These are phyloP conservation scores for Globisporangium alternatum DNA, from an alignment of 352 stramenopile species.

Conservation along the genomic window DNA sequence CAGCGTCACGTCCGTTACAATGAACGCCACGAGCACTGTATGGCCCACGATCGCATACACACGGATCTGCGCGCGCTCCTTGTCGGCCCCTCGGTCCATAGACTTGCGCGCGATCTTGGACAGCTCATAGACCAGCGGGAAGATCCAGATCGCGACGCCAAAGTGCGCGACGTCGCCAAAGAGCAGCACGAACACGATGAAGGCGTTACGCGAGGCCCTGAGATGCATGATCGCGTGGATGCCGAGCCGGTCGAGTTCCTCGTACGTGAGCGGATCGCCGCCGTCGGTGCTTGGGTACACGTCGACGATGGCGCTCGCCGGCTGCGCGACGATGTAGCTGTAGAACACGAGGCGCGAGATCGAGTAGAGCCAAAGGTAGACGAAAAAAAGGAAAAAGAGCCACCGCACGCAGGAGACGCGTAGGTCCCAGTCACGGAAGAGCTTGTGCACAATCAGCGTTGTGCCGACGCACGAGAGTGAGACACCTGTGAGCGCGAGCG, in stretches of 20 bases:
- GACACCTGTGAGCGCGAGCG: constrained; percentile 20
- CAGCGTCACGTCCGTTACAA: constrained; percentile 24
- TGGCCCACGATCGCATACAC: constrained; percentile 36
- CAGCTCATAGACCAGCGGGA: constrained; percentile 60
- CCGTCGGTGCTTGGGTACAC: constrained; percentile 25
- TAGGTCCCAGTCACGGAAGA: constrained; percentile 35
- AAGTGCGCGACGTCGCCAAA: constrained; percentile 53
- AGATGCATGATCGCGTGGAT: constrained; percentile 42
- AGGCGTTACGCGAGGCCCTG: constrained; percentile 20
- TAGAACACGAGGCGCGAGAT: constrained; percentile 17
- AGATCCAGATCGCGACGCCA: constrained; percentile 42
- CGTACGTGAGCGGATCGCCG: constrained; percentile 27
- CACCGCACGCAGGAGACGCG: constrained; percentile 32
- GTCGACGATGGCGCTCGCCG: constrained; percentile 25
- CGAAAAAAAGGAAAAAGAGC: constrained; percentile 41
- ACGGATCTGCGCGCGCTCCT: constrained; percentile 40
- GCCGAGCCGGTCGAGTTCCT: constrained; percentile 46
- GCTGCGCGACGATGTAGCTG: constrained; percentile 29
- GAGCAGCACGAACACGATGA: constrained; percentile 33
- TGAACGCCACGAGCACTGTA: constrained; percentile 26
- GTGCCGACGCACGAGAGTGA: constrained; percentile 21
- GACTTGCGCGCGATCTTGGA: constrained; percentile 48
- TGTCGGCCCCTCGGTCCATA: constrained; percentile 53
- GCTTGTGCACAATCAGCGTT: constrained; percentile 24
- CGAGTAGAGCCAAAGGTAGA: constrained; percentile 32